Evolutionary conservation across 768 basidiomycete species (phyloP), one percentile per base, ranked within the genome.

Genomic region (Sporobolomyces phaffii): DNA sequence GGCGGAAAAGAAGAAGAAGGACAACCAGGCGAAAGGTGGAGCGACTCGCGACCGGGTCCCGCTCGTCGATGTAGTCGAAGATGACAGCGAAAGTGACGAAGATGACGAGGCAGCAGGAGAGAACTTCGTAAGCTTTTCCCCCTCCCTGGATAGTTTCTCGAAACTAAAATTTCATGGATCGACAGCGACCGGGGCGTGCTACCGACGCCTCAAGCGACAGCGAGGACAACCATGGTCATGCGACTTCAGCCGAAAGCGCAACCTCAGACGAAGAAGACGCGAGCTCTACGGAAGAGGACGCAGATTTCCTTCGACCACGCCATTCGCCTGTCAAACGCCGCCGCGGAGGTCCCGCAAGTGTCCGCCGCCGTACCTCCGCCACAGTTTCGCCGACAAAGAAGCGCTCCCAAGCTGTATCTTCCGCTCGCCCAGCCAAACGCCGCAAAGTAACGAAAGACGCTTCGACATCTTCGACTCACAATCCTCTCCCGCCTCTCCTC

Each of bases 41-140:
- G 38, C 38, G 38, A n/a, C n/a, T n/a, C n/a, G n/a, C n/a, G n/a
- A n/a, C n/a, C n/a, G n/a, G n/a, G n/a, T n/a, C n/a, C n/a, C n/a
- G n/a, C n/a, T n/a, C n/a, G n/a, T n/a, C n/a, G n/a, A n/a, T n/a
- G n/a, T n/a, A 4, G 4, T 22, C 5, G 36, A 62, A 49, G 54
- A 66, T 18, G 73, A 62, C 26, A 64, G 69, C 18, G 75, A 72
- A 2, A 63, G 57, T n/a, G 74, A 53, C 10, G 59, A 33, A 11
- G 31, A 77, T 20, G 77, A 75, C 51, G 79, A 77, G 60, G 31
- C 77, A 24, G 76, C 74, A 54, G 79, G 76, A 62, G 78, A 77
- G 29, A 74, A 77, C 41, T 62, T 64, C 38, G 61, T 76, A 77
- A 65, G 76, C 76, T 64, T 40, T 40, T 50, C 20, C 50, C 48